These are phyloP conservation scores for Flaveria bidentis DNA, from an alignment of 129 eudicot species.

Conservation along the genomic window DNA sequence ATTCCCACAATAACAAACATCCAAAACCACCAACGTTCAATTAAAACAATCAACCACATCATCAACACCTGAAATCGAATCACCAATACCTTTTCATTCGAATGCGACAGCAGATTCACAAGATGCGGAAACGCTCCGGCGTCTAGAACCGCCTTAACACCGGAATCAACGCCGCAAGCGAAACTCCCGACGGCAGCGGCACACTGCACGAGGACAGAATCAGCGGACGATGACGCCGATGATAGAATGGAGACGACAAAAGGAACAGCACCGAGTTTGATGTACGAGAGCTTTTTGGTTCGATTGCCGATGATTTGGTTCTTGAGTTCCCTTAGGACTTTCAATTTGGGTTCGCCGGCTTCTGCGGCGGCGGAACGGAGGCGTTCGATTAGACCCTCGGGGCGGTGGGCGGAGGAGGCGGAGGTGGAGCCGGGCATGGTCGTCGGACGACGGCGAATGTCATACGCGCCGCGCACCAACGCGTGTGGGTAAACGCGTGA, in stretches of 20 bases:
- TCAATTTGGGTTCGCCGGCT: slow-evolving; percentile 56
- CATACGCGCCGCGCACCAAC: slow-evolving; percentile 44
- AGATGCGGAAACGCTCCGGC: slow-evolving; percentile 81
- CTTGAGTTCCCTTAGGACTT: slow-evolving; percentile 73
- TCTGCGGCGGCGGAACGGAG: slow-evolving; percentile 53
- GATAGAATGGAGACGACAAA: slow-evolving; percentile 66
- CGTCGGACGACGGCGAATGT: slow-evolving; percentile 42
- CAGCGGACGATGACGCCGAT: slow-evolving; percentile 41
- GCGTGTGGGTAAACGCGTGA: slow-evolving; percentile 37
- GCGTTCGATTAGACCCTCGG: slow-evolving; percentile 65
- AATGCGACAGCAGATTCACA: slow-evolving; percentile 55
- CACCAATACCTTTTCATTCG: slow-evolving; percentile 56
- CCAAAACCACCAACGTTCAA: too few relatives aligned
- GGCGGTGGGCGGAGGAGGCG: slow-evolving; percentile 53
- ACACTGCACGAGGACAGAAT: slow-evolving; percentile 59
- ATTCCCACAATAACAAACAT: too few relatives aligned
- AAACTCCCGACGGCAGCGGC: slow-evolving; percentile 93
- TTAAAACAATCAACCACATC: too few relatives aligned
- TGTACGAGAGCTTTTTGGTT: slow-evolving; percentile 71
- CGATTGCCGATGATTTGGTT: slow-evolving; percentile 92
- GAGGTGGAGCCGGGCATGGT: slow-evolving; percentile 50
- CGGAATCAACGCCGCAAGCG: slow-evolving; percentile 83
- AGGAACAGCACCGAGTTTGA: slow-evolving; percentile 88
- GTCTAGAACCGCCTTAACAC: slow-evolving; percentile 84
- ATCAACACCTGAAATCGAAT: neutral